Evolutionary conservation across 345 rosid genomes (phyloP).

Genomic region (Adansonia digitata): DNA sequence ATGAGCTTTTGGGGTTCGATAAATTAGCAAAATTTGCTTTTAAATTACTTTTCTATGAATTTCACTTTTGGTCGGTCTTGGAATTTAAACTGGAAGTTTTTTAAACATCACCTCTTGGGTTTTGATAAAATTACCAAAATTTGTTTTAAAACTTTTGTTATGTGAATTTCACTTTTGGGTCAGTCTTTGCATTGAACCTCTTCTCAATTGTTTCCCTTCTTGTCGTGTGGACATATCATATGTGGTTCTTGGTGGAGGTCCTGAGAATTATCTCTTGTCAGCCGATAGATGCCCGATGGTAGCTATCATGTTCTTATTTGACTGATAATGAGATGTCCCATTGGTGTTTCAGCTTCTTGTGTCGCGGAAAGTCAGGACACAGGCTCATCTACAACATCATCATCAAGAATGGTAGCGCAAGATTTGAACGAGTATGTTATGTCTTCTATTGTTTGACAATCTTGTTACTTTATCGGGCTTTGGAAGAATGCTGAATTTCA

Average conservation of each 20-base stretch:
- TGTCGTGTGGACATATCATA: neutral
- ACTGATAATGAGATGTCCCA: conserved; percentile 11
- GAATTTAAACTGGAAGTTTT: neutral
- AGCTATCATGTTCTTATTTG: neutral
- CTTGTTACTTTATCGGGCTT: neutral
- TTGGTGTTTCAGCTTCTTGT: conserved; percentile 50
- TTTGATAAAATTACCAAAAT: neutral
- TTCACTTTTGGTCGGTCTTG: neutral
- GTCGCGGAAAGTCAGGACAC: conserved; percentile 84
- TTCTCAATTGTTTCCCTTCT: neutral
- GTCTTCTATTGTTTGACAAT: conserved; percentile 5
- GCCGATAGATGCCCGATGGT: neutral
- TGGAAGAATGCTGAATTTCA: conserved; percentile 14
- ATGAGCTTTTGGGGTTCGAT: neutral
- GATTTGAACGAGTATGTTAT: conserved; percentile 74
- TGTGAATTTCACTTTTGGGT: neutral
- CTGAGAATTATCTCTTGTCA: neutral
- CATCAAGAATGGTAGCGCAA: conserved; percentile 55
- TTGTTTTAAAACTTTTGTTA: neutral
- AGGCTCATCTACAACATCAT: conserved; percentile 65
- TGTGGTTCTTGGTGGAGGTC: neutral
- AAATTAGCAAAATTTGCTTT: neutral
- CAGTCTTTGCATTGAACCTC: neutral
- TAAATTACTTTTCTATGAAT: neutral
- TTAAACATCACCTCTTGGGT: neutral